These are phyloP conservation scores for Colletotrichum higginsianum DNA, from an alignment of 2,329 filamentous ascomycete species.

Conservation along the genomic window DNA sequence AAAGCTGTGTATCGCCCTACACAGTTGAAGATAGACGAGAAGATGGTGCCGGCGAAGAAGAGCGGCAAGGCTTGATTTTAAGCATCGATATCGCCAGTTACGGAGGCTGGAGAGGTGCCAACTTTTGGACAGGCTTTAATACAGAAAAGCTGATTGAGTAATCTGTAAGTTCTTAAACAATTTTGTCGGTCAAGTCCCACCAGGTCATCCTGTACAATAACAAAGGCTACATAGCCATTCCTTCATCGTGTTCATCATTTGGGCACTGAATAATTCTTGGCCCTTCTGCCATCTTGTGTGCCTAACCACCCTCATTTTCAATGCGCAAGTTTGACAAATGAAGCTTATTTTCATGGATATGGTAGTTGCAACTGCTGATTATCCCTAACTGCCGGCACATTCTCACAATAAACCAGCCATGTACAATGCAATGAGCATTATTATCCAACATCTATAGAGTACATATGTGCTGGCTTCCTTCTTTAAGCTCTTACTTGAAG, in stretches of 20 bases:
- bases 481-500: neutral
- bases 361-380: too few relatives aligned
- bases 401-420: too few relatives aligned
- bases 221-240: neutral
- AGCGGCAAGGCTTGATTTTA: conserved; percentile 24
- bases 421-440: neutral
- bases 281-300: neutral
- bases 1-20: conserved; percentile 50
- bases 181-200: neutral
- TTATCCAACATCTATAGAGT: neutral
- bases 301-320: neutral
- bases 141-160: neutral
- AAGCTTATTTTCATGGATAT: neutral
- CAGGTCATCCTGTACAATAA: too few relatives aligned
- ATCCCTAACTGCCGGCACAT: neutral
- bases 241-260: neutral
- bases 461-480: neutral
- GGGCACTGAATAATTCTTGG: neutral
- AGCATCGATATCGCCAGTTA: too few relatives aligned
- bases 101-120: neutral
- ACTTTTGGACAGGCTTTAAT: neutral
- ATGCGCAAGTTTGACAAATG: neutral
- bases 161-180: too few relatives aligned
- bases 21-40: conserved; percentile 37
- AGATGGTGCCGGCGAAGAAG: conserved; percentile 36